These are phyloP conservation scores for Tritrichomonas musculus DNA, from an alignment of 208 protist species.

Conservation along the genomic window DNA sequence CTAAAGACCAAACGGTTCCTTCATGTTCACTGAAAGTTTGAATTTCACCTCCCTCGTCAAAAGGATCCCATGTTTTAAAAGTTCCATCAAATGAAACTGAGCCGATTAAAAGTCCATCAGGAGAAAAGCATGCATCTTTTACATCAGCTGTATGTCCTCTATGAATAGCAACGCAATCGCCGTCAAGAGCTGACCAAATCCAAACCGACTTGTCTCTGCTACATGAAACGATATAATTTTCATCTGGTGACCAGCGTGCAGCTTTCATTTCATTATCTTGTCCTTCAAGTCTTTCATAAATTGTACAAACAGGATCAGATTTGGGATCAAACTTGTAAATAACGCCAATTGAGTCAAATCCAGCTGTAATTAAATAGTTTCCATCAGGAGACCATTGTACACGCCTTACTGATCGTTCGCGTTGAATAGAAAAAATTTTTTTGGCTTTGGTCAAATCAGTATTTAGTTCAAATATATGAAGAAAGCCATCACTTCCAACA, in stretches of 20 bases:
- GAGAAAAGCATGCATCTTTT: not conserved
- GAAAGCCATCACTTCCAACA: not conserved
- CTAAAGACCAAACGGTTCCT: not conserved
- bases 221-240: not conserved
- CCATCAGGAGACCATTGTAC: not conserved
- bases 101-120: not conserved
- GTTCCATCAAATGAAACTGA: conserved; percentile 23
- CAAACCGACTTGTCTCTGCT: not conserved
- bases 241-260: not conserved
- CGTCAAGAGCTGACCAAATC: not conserved
- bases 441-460: too few relatives aligned
- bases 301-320: too few relatives aligned
- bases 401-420: not conserved
- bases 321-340: not conserved
- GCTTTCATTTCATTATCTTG: conserved; percentile 5
- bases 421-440: not conserved
- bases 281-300: not conserved
- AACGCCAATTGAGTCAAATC: not conserved
- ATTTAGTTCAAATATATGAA: not conserved
- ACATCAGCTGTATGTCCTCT: not conserved
- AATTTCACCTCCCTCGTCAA: not conserved
- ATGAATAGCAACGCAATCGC: not conserved
- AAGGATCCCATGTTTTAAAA: not conserved
- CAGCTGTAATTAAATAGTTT: not conserved
- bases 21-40: not conserved